A percentile compares a stretch with the other conserved stretches of the same genome.
Conservation (phyloP, 2,329 filamentous ascomycete species). For the Claviceps sp. region DNA sequence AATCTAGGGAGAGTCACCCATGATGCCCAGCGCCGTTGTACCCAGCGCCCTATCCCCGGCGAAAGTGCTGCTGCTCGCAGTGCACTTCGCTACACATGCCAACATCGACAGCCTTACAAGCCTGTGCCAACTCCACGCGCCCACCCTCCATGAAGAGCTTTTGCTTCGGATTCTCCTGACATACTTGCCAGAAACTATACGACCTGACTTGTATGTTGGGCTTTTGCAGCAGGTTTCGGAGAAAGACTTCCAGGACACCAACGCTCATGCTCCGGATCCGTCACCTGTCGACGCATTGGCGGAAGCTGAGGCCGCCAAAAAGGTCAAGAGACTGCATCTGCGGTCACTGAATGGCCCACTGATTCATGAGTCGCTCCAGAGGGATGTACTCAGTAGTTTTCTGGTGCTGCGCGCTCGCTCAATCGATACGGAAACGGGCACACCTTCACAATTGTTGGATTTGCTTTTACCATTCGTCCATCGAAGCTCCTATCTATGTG, state of each 20-base stretch:
- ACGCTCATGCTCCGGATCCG: conserved; percentile 36
- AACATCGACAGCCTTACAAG: conserved; percentile 49
- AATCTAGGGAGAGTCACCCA: background rate
- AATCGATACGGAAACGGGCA: conserved; percentile 59
- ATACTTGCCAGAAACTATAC: conserved; percentile 59
- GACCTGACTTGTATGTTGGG: conserved; percentile 47
- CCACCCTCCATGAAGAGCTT: conserved; percentile 49
- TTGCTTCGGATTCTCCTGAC: conserved; percentile 62
- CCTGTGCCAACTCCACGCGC: conserved; percentile 42
- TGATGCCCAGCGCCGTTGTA: conserved; percentile 22
- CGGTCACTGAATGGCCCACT: conserved; percentile 40
- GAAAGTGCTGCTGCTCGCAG: conserved; percentile 60
- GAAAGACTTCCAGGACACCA: conserved; percentile 27
- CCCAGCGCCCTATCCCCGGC: conserved; percentile 40
- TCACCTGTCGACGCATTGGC: conserved; percentile 43
- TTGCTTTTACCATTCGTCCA: conserved; percentile 56
- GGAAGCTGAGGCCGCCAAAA: conserved; percentile 50
- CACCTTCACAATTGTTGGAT: conserved; percentile 53
- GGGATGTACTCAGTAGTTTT: conserved; percentile 49
- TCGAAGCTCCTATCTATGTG: conserved; percentile 44
- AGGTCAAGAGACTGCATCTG: conserved; percentile 49
- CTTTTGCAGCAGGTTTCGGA: conserved; percentile 46
- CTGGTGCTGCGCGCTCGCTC: conserved; percentile 53
- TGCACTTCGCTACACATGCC: conserved; percentile 52
- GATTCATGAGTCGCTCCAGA: conserved; percentile 30